Conservation (phyloP, 768 basidiomycete species). For the Podaxis sp. region DNA sequence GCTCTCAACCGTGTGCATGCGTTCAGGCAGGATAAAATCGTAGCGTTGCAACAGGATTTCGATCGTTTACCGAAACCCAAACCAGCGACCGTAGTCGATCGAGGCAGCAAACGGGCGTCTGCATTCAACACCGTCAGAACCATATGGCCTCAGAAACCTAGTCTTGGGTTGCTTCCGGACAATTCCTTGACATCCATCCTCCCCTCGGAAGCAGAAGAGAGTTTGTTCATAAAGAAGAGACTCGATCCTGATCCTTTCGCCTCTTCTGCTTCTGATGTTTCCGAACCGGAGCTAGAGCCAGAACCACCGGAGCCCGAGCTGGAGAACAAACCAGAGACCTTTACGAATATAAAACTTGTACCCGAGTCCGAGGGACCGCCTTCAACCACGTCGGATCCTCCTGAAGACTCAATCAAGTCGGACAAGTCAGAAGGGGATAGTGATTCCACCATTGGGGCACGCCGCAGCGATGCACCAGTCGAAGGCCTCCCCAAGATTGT, state of each 20-base stretch:
- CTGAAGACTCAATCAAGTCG: constrained; percentile 13
- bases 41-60: constrained; percentile 96
- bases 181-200: constrained; percentile 60
- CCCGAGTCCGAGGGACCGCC: neutral
- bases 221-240: constrained; percentile 38
- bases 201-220: constrained; percentile 68
- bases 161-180: constrained; percentile 45
- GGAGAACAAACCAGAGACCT: neutral
- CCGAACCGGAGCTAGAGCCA: constrained; percentile 50
- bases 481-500: constrained; percentile 7
- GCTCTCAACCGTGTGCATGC: constrained; percentile 84
- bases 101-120: constrained; percentile 49
- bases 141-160: constrained; percentile 68
- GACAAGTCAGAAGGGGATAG: constrained; percentile 66
- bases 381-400: neutral
- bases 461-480: constrained; percentile 25
- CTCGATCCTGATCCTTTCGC: constrained; percentile 50
- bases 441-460: constrained; percentile 79
- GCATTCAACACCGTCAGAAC: constrained; percentile 66
- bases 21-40: constrained; percentile 87
- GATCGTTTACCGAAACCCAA: constrained; percentile 77
- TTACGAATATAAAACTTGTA: neutral
- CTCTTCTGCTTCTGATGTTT: constrained; percentile 71
- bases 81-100: constrained; percentile 43
- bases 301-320: neutral